phyloP scores from a whole-genome alignment of 176 grass and related monocot genomes.

The Olyra latifolia region DNA sequence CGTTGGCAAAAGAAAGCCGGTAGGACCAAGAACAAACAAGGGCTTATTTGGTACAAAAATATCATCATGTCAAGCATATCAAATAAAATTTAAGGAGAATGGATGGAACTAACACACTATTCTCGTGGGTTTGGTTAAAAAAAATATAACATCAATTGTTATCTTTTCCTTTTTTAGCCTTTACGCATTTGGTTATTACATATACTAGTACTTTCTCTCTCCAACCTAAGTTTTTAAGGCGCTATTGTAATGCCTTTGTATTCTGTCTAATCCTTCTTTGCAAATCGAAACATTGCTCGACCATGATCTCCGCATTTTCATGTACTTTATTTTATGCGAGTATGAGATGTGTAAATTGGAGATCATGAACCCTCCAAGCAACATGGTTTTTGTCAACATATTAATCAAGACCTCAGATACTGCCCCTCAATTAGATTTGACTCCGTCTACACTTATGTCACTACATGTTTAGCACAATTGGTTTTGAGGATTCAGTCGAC shows the following conservation, averaged over 20 bases:
- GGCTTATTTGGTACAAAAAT: neutral
- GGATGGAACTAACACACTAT: neutral
- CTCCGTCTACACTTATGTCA: neutral
- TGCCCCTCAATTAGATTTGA: neutral
- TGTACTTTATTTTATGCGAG: neutral
- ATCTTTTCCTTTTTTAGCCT: neutral
- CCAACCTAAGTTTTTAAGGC: too few relatives aligned
- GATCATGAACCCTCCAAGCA: neutral
- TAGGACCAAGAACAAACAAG: neutral
- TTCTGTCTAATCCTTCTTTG: too few relatives aligned
- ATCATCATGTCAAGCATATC: neutral
- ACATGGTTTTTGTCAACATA: conserved; percentile 1
- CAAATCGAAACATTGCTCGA: too few relatives aligned
- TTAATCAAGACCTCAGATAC: neutral
- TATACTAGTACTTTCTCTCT: neutral
- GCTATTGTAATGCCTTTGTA: too few relatives aligned
- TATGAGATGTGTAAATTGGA: neutral
- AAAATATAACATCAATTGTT: neutral
- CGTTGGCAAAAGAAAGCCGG: neutral
- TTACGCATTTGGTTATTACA: neutral
- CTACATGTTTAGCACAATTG: neutral
- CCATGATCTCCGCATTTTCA: neutral
- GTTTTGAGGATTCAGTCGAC: neutral
- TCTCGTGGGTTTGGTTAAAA: neutral
- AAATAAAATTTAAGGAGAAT: neutral